Evolutionary conservation across 2,329 filamentous ascomycete genomes (phyloP), one percentile per base, ranked within the genome.

Genomic region (Kalaharituber pfeilii): DNA sequence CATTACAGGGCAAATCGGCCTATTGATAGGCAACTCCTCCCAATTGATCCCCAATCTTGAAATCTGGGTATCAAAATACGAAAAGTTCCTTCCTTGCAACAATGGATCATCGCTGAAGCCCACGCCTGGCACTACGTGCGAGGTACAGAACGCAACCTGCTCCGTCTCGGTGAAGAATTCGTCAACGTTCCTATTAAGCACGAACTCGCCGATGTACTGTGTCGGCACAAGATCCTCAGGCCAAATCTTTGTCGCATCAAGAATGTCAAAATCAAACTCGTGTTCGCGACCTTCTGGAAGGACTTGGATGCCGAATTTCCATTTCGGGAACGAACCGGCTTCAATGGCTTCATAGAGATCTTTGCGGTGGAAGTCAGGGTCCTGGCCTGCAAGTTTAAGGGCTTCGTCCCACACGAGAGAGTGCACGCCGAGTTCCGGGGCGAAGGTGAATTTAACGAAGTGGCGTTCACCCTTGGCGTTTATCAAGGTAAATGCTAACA

Each of bases 231-330:
- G 68, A 11, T 89, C 82, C 65, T 91, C 83, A 0, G 85, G 86
- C 84, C 85, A 91, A 25, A 89, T 68, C 70, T 93, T 91, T 33
- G 86, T 93, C 0, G 85, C 81, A 61, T 93, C 86, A 1, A 93
- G 75, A 27, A 89, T 81, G 63, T 91, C 86, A 57, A 91, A 89
- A 5, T 89, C 85, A 57, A 89, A 93, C 15, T 84, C 77, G 58
- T 89, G 73, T 65, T 85, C 77, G 50, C 80, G 75, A 7, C 73
- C 74, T 59, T 89, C 84, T 0, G 81, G 76, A 22, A 91, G 76
- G 2, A 80, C 73, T 64, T 93, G 86, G n/a, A 93, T 80, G 44
- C 82, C 84, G 56, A 91, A 85, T 64, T 82, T 82, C 84, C 84
- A 91, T 63, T 79, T 82, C 7, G 84, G 84, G 62, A 74, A 87